Base-by-base conservation (phyloP, 192 early-diverging fungal species). In the Piromyces sp. region DNA sequence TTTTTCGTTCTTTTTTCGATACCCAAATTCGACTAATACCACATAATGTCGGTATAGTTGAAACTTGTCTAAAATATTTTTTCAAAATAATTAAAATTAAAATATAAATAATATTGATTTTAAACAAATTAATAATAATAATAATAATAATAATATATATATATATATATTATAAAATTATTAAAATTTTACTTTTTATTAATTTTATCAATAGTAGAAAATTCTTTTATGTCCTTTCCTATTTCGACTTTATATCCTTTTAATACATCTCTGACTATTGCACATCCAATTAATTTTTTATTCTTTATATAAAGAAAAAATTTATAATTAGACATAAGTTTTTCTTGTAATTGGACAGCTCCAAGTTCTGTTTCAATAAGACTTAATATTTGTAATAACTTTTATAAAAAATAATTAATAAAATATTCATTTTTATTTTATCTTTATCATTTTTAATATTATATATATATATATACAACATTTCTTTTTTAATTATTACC, bases 11-110 rank as follows among this genome's bases (percentile, higher is more conserved):
- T 7, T 30, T 81, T 78, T 79, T 83, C 13, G 84, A 85, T 29
- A 85, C 84, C 84, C 84, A 85, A 16, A 85, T 82, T n/a, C 83
- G 33, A 68, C 84, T 85, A 58, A 85, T 85, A 30, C 84, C 84
- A 30, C 84, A 85, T 28, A 81, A 33, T 37, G 83, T 81, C 14
- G 83, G 80, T 3, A 30, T 17, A 30, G 11, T 68, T 12, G 68
- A 81, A 19, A 33, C 30, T 80, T 30, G 80, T 28, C 28, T 30
- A 80, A 13, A 28, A 26, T 30, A 13, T 11, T 30, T 79, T 33
- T 33, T 9, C 3, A 22, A n/a, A 30, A 85, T 30, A 30, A 82
- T 42, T 58, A 30, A 81, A 26, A 80, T 58, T 5, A 30, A 13
- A 26, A 29, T 68, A 42, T 33, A n/a, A n/a, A n/a, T n/a, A n/a